Evolutionary conservation across 495 filamentous ascomycete species (phyloP).

Genomic region (Penicillium macrosclerotiorum): DNA sequence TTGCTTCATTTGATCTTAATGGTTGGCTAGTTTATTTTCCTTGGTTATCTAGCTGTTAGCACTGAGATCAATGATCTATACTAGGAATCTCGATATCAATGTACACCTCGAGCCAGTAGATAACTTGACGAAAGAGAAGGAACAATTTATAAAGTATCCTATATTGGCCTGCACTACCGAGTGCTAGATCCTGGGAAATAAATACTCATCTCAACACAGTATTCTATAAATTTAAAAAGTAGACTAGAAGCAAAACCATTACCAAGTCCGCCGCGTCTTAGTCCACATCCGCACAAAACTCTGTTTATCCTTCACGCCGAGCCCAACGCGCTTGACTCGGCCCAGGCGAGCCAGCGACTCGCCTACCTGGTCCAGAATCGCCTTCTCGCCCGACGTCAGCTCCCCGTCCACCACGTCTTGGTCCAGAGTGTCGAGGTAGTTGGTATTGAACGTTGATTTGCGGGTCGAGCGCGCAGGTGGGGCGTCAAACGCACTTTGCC

Average conservation of each 20-base stretch:
- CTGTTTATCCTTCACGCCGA: constrained; percentile 79
- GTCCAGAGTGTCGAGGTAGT: constrained; percentile 49
- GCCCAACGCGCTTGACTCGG: constrained; percentile 82
- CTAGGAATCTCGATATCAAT: too few species aligned
- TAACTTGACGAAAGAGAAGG: too few species aligned
- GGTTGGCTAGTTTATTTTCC: too few species aligned
- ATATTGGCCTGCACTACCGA: too few species aligned
- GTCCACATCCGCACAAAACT: constrained; percentile 69
- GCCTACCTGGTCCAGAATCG: constrained; percentile 68
- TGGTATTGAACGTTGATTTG: constrained; percentile 44
- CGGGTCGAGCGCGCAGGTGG: constrained; percentile 12
- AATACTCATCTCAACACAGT: neutral
- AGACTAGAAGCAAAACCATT: constrained; percentile 2
- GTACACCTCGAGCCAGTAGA: too few species aligned
- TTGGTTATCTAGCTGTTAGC: too few species aligned
- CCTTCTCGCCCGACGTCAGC: constrained; percentile 55
- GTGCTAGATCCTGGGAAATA: neutral
- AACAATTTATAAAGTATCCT: too few species aligned
- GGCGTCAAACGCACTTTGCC: constrained; percentile 21
- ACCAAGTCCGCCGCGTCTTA: constrained; percentile 40
- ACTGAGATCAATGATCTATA: too few species aligned
- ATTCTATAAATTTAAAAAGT: neutral
- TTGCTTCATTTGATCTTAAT: too few species aligned
- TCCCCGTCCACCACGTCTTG: constrained; percentile 35
- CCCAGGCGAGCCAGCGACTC: constrained; percentile 88